phyloP scores from a whole-genome alignment of 768 basidiomycete genomes.

The Rhizopogon sp. region DNA sequence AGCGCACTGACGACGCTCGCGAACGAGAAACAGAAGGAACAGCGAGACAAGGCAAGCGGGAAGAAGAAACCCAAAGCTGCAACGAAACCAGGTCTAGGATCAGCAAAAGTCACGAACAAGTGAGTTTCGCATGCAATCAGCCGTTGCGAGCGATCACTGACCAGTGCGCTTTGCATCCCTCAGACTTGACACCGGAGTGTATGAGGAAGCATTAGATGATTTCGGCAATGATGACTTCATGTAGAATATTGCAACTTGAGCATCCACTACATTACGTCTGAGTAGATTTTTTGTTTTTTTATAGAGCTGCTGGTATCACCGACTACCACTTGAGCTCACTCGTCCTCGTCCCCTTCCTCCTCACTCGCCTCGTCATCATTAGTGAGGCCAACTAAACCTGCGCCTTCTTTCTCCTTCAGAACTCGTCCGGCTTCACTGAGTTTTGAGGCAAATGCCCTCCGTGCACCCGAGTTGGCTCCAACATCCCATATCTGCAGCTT shows the following conservation, averaged over 20 bases:
- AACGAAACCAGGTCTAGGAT: conserved; percentile 72
- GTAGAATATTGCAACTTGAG: conserved; percentile 43
- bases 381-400: conserved; percentile 64
- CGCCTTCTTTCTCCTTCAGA: conserved; percentile 59
- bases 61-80: conserved; percentile 83
- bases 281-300: conserved; percentile 7
- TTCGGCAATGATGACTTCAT: conserved; percentile 89
- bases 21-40: conserved; percentile 94
- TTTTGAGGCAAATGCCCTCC: conserved; percentile 80
- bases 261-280: conserved; percentile 4
- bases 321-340: conserved; percentile 5
- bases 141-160: conserved; percentile 8
- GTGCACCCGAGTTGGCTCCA: conserved; percentile 73
- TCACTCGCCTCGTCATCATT: conserved; percentile 69
- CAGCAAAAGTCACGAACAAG: conserved; percentile 62
- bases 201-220: conserved; percentile 91
- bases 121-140: conserved; percentile 25
- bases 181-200: conserved; percentile 74
- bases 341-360: conserved; percentile 36
- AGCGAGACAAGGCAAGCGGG: conserved; percentile 77
- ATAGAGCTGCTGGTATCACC: background rate
- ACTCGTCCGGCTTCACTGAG: conserved; percentile 66
- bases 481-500: conserved; percentile 96
- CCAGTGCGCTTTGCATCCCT: background rate
- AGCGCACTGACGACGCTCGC: conserved; percentile 80